Conservation (phyloP, 2,329 filamentous ascomycete genomes). For the Madurella mycetomatis region DNA sequence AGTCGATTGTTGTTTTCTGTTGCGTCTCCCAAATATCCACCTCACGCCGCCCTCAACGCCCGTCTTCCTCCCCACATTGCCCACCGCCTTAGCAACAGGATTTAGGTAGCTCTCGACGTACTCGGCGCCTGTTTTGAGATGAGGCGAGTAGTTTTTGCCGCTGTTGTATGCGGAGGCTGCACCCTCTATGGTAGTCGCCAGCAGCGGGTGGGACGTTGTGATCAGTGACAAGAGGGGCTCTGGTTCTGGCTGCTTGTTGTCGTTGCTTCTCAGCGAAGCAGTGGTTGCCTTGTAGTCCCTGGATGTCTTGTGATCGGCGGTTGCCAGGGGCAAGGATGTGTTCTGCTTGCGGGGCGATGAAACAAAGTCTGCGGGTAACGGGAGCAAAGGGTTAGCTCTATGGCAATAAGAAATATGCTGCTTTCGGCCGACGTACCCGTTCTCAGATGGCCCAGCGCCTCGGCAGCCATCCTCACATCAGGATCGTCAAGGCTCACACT, state of each 20-base stretch:
- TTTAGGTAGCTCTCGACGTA: slow-evolving; percentile 86
- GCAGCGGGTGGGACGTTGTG: slow-evolving; percentile 80
- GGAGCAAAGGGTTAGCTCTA: slow-evolving; percentile 19
- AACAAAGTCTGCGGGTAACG: slow-evolving; percentile 52
- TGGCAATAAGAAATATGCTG: background rate
- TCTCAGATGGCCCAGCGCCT: slow-evolving; percentile 69
- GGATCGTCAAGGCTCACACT: slow-evolving; percentile 61
- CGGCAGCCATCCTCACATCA: slow-evolving; percentile 65
- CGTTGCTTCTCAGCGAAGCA: slow-evolving; percentile 1
- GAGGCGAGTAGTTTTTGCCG: slow-evolving; percentile 85
- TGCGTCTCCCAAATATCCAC: slow-evolving; percentile 65
- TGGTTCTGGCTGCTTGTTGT: slow-evolving; percentile 41
- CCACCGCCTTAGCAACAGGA: slow-evolving; percentile 81
- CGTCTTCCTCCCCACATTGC: slow-evolving; percentile 75
- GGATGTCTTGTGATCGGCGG: slow-evolving; percentile 24
- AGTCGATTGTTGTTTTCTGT: slow-evolving; percentile 47
- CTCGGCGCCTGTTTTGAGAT: slow-evolving; percentile 84
- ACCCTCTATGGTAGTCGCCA: slow-evolving; percentile 79
- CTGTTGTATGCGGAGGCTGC: slow-evolving; percentile 81
- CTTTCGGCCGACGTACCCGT: slow-evolving; percentile 54
- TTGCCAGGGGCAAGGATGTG: slow-evolving; percentile 37
- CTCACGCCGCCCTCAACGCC: slow-evolving; percentile 84
- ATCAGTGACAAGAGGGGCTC: slow-evolving; percentile 84
- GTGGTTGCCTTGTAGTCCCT: slow-evolving; percentile 18
- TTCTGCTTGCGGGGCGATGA: slow-evolving; percentile 54